Evolutionary conservation across 2,329 filamentous ascomycete species (phyloP), one percentile per base, ranked within the genome.

Genomic region (Cylindrodendrum hubeiense): DNA sequence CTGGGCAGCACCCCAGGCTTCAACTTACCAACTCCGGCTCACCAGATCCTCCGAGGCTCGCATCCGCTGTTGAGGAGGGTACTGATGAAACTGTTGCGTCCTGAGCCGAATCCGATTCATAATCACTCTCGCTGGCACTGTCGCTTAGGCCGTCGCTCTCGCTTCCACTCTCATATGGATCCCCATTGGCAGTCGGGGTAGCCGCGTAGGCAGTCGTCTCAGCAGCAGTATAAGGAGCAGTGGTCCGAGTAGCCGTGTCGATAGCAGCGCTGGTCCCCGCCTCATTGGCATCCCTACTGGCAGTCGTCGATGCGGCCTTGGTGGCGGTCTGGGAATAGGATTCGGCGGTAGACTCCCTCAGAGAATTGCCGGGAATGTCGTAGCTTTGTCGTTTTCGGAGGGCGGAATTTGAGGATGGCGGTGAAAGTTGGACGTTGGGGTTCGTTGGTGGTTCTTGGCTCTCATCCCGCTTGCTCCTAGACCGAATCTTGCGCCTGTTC

Each of bases 11-110:
- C 26, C n/a, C 43, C 39, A 13, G 39, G 21, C 34, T 19, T 43
- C 2, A 49, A 71, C 71, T 69, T 50, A 74, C 72, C 62, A 74
- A 60, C 30, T 39, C 53, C 37, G 62, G 19, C 19, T 62, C 39
- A 26, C 33, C 58, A 57, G 56, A 63, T 46, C 57, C 49, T 9
- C 63, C 28, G 37, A 65, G 57, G 37, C 57, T 61, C 9, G 59
- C 65, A 24, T 68, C 67, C 5, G 66, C 63, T 5, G 65, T 54
- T 34, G 71, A 60, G 30, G 70, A 60, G 0, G 68, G 58, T 10
- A 68, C 50, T 15, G 64, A 37, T 30, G 63, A 57, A 12, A 52
- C 17, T 15, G 67, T 37, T 21, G 44, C 59, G 37, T 30, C 34
- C 58, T 54, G 3, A 60, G n/a, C 26, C n/a, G 24, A 5, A 12